Evolutionary conservation across 441 rosid species (phyloP).

Genomic region (Metrosideros polymorpha): DNA sequence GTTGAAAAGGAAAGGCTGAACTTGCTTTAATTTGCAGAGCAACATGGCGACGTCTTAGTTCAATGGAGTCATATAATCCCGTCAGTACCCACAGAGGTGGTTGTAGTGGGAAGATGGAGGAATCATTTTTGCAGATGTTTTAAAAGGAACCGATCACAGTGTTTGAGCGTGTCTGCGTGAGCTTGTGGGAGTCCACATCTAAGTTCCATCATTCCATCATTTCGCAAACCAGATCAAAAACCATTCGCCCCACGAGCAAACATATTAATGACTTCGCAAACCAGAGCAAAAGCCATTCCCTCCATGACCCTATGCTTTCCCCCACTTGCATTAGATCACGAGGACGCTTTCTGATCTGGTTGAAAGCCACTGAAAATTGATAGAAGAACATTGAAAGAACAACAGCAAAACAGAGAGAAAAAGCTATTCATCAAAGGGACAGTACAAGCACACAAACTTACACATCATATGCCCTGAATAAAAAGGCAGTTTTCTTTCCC

Average conservation of each 20-base stretch:
- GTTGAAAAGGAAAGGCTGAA: neutral
- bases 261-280: neutral
- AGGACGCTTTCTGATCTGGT: neutral
- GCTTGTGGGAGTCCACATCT: neutral
- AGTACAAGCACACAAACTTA: neutral
- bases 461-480: too few relatives aligned
- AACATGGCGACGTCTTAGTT: neutral
- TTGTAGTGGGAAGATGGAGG: neutral
- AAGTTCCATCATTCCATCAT: neutral
- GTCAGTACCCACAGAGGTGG: too few relatives aligned
- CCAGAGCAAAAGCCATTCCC: neutral
- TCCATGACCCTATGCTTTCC: too few relatives aligned
- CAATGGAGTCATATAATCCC: neutral
- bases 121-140: neutral
- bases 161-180: neutral
- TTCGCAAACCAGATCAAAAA: neutral
- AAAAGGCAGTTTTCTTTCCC: neutral
- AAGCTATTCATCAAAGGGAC: neutral
- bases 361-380: neutral
- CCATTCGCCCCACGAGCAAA: neutral
- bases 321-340: neutral
- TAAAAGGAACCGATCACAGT: neutral
- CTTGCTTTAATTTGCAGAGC: neutral
- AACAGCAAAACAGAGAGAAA: neutral
- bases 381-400: neutral